Conservation (phyloP, 208 protist genomes). For the Kentomonas sorsogonicus region DNA sequence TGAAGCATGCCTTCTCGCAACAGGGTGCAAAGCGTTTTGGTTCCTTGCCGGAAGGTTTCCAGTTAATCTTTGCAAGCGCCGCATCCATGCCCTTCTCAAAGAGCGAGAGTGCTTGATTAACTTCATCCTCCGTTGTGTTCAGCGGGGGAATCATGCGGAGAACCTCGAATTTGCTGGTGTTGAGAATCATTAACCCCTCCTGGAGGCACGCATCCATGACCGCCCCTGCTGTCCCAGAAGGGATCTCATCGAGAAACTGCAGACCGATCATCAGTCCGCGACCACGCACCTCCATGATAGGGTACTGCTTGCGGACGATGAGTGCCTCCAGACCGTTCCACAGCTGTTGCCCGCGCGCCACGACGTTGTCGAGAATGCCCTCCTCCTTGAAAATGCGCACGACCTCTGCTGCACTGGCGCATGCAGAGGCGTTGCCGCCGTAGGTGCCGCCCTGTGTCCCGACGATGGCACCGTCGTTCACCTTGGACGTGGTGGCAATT, state of each 20-base stretch:
- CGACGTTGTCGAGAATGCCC: constrained; percentile 6
- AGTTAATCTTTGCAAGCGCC: not conserved
- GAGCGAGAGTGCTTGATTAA: not conserved
- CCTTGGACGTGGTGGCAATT: not conserved
- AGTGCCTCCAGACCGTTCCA: constrained; percentile 4
- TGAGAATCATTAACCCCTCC: not conserved
- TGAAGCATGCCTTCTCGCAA: constrained; percentile 1
- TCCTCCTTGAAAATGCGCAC: constrained; percentile 4
- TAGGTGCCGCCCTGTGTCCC: not conserved
- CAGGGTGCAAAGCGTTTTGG: not conserved
- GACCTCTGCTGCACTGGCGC: constrained; percentile 2
- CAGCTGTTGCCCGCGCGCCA: constrained; percentile 1
- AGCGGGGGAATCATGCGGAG: constrained; percentile 1
- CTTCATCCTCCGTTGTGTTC: not conserved
- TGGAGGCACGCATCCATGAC: not conserved
- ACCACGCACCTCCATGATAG: constrained; percentile 1
- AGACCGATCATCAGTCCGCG: constrained; percentile 2
- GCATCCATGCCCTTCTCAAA: not conserved
- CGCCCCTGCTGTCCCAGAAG: not conserved
- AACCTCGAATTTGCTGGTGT: constrained; percentile 5
- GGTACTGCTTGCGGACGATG: not conserved
- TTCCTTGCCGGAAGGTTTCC: not conserved
- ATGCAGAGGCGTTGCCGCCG: not conserved
- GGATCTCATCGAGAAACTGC: not conserved
- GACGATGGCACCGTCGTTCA: not conserved